Conservation (phyloP, 2,329 filamentous ascomycete species). For the Neonectria faginata region DNA sequence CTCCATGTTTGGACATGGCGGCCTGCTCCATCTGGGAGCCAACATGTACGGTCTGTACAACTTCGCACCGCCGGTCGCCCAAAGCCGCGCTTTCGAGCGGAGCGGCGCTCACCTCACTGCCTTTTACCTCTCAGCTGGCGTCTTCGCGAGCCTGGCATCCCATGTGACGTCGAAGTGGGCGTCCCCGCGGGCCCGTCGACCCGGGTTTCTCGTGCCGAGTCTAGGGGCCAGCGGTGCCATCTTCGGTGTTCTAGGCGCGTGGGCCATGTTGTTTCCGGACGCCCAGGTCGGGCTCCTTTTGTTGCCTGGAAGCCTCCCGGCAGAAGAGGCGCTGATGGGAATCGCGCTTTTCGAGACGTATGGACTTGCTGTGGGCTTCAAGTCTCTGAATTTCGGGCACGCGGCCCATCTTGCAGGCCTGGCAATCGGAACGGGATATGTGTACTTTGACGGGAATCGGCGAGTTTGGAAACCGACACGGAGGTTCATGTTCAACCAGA, state of each 20-base stretch:
- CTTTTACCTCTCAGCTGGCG: slow-evolving; percentile 13
- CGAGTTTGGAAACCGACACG: slow-evolving; percentile 9
- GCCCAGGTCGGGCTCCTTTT: slow-evolving; percentile 4
- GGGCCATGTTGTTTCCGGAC: slow-evolving; percentile 10
- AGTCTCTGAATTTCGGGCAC: slow-evolving; percentile 8
- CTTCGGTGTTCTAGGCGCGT: slow-evolving; percentile 7
- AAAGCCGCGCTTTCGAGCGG: neutral
- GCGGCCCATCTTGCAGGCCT: slow-evolving; percentile 11
- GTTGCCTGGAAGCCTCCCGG: slow-evolving; percentile 4
- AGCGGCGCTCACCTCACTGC: slow-evolving; percentile 11
- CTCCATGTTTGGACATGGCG: slow-evolving; percentile 12
- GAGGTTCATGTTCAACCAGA: slow-evolving; percentile 8
- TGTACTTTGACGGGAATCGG: slow-evolving; percentile 14
- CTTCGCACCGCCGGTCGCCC: slow-evolving; percentile 7
- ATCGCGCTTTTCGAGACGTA: slow-evolving; percentile 2
- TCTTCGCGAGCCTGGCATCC: slow-evolving; percentile 6
- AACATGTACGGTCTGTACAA: slow-evolving; percentile 20
- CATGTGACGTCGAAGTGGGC: slow-evolving; percentile 10
- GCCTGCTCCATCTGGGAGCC: slow-evolving; percentile 4
- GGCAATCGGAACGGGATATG: slow-evolving; percentile 13
- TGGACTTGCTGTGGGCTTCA: slow-evolving; percentile 6
- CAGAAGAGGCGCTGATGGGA: slow-evolving; percentile 5
- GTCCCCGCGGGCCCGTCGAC: neutral
- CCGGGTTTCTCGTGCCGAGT: neutral
- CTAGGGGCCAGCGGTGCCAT: slow-evolving; percentile 11